Evolutionary conservation across 2,329 filamentous ascomycete species (phyloP), one percentile per base, ranked within the genome.

Genomic region (Diaporthe longicolla): DNA sequence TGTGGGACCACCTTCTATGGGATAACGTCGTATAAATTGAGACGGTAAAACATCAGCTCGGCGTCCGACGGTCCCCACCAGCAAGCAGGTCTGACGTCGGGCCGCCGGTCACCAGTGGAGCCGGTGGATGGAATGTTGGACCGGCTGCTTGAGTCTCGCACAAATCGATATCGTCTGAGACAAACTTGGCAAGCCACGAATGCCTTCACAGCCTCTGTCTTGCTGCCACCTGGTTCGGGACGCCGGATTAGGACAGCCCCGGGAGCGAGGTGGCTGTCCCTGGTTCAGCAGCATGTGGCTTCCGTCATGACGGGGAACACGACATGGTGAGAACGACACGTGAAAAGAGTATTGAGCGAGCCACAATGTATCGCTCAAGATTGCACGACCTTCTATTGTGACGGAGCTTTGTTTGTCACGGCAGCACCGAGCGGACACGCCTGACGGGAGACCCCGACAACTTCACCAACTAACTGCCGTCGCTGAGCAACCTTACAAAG

Each of bases 161-260:
- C 21, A 19, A 3, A 37, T 21, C 7, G 11, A 15, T 40, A 11
- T 37, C 52, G 63, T 54, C 63, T 68, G 63, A 68, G 63, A 40
- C 63, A 40, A 37, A 24, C 9, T 54, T 68, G 63, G 45, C 48
- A 54, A 54, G 63, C 63, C 45, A 52, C 32, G 63, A 54, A 66
- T 24, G 32, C 15, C 21, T n/a, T 52, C 21, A 24, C 63, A 40
- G 45, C 63, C 45, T 40, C 63, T 40, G 32, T 37, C 48, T 63
- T 29, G 43, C 26, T 65, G 40, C 40, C 63, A 66, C 32, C 63
- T 40, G 63, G 32, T n/a, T 40, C 63, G 21, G 45, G 15, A 40
- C 45, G 52, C 63, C 45, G 63, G 32, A 54, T 54, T 32, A 29
- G 37, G 48, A 40, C 63, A 40, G 48, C 32, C 21, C 26, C 61